phyloP scores from a whole-genome alignment of 345 rosid genomes.

The Salix brachista region DNA sequence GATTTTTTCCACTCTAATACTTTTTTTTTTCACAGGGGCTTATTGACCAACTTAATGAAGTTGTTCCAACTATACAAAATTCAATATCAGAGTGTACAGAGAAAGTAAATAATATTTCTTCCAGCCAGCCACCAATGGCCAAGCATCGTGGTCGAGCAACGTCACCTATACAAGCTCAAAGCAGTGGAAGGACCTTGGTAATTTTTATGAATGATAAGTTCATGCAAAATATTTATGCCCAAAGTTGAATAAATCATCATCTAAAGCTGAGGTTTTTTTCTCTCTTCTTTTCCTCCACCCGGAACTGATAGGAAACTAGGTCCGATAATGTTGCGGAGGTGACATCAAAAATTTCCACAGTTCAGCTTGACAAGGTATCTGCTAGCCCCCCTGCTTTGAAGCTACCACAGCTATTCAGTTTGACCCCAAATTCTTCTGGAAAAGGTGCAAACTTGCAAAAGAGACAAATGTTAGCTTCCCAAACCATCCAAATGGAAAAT shows the following conservation, averaged over 20 bases:
- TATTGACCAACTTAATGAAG: constrained; percentile 85
- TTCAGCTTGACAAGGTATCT: constrained; percentile 77
- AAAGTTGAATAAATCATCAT: not conserved
- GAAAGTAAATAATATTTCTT: constrained; percentile 65
- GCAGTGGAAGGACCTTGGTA: constrained; percentile 72
- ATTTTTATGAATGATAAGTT: constrained; percentile 17
- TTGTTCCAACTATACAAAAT: constrained; percentile 77
- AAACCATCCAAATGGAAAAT: constrained; percentile 56
- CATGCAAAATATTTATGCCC: constrained; percentile 7
- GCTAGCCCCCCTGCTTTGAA: constrained; percentile 71
- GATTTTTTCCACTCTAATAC: constrained; percentile 17
- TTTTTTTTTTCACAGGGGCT: constrained; percentile 62
- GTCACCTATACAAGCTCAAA: constrained; percentile 66
- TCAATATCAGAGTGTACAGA: constrained; percentile 82
- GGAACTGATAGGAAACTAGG: constrained; percentile 57
- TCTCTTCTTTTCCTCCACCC: no score
- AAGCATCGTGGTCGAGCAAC: constrained; percentile 55
- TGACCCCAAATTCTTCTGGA: constrained; percentile 87
- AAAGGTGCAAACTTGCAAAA: constrained; percentile 74
- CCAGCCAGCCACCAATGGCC: constrained; percentile 49
- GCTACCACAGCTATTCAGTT: constrained; percentile 87
- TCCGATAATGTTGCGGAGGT: constrained; percentile 65
- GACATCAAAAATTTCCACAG: constrained; percentile 59
- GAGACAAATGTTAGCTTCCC: constrained; percentile 52
- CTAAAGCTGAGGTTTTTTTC: constrained; percentile 1